These are phyloP conservation scores for Nidula niveotomentosa DNA, from an alignment of 1,284 basidiomycete genomes.

Conservation along the genomic window DNA sequence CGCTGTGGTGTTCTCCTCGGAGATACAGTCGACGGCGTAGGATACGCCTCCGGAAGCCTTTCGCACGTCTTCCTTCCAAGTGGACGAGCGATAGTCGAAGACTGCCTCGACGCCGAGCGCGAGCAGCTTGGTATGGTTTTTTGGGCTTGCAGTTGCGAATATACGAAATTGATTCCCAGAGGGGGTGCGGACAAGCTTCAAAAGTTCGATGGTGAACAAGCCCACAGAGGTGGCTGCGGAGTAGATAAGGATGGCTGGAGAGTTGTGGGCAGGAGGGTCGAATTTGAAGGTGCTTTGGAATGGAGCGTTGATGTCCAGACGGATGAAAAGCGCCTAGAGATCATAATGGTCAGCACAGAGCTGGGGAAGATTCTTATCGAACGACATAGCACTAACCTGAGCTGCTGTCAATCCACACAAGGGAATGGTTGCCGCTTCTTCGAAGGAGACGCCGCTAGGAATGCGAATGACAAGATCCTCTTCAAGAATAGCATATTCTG, in stretches of 20 bases:
- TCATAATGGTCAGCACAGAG: too few relatives aligned
- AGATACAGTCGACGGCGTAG: constrained; percentile 30
- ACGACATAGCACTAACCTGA: constrained; percentile 16
- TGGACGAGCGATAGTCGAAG: constrained; percentile 26
- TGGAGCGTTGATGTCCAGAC: constrained; percentile 22
- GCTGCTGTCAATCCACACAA: constrained; percentile 29
- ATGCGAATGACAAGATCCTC: constrained; percentile 27
- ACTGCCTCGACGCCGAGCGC: constrained; percentile 24
- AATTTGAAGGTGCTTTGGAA: constrained; percentile 19
- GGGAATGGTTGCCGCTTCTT: constrained; percentile 28
- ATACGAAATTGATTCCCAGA: constrained; percentile 21
- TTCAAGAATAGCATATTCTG: constrained; percentile 30
- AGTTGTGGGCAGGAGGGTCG: constrained; percentile 9
- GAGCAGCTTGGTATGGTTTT: constrained; percentile 21
- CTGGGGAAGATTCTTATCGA: not conserved
- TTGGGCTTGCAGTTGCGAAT: constrained; percentile 27
- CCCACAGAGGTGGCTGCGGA: constrained; percentile 26
- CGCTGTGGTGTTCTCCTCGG: constrained; percentile 26
- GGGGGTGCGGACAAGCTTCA: constrained; percentile 17
- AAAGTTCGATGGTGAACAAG: constrained; percentile 23
- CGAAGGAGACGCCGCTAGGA: constrained; percentile 21
- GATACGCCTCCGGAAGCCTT: constrained; percentile 24
- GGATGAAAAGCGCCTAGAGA: constrained; percentile 26
- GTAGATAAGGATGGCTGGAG: constrained; percentile 23
- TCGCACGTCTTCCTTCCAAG: constrained; percentile 25